Base-by-base conservation (phyloP, 371 early-diverging fungal species). In the Circinella minor region DNA sequence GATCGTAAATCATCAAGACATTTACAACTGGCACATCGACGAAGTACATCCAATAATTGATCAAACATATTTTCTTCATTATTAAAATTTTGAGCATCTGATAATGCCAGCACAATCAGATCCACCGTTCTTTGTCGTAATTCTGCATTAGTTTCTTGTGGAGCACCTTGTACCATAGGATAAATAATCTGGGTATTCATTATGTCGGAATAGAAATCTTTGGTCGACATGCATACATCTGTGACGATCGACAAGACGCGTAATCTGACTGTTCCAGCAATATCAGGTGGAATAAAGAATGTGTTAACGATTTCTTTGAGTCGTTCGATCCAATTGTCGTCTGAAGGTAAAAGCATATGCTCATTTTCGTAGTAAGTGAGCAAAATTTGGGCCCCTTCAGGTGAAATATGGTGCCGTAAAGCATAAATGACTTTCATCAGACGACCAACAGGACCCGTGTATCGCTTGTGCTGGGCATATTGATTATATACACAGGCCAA, bases 321-420 rank as follows among this genome's bases (percentile, higher is more conserved):
- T n/a, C 81, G 71, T 18, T 77, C 80, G 10, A 90, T 70, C 90
- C 91, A 92, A 69, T 82, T 72, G 13, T 87, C 80, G 37, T 89
- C 84, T 34, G 90, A 91, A 13, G 93, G 91, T 36, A 89, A 80
- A 48, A 92, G 80, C 8, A 79, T 68, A 46, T 92, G 90, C 54
- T 91, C 90, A 0, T 71, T 67, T 34, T 89, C 85, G 64, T 91
- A 86, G 54, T 91, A 88, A 15, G 80, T 80, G 63, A 92, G 75
- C 61, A 91, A 70, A 49, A 84, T 73, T 34, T 80, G 61, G 4
- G 91, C 86, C 18, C 86, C 83, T 5, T 86, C 83, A 66, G 89
- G 89, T 13, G 87, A 81, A 5, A 89, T 78, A 66, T 85, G 82
- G 47, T 73, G 79, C 43, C 89, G 88, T 48, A 91, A 64, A 27